A percentile compares a stretch with the other conserved stretches of the same genome.
Evolutionary conservation across 331 rosid genomes (phyloP).

Genomic region (Telfairia occidentalis): DNA sequence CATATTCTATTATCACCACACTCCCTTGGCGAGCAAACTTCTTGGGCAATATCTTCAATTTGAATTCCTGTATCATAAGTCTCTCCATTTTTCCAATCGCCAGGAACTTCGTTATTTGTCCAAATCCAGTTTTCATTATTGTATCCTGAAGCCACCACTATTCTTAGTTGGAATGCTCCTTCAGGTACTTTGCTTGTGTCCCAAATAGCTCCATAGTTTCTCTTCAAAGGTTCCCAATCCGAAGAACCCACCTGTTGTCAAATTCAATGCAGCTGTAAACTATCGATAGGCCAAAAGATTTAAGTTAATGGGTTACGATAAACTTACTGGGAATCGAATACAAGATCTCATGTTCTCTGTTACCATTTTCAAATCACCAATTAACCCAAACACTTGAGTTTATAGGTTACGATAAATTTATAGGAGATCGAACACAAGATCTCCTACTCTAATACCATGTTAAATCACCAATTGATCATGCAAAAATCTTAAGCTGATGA

Average conservation of each 20-base stretch:
- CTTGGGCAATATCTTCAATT: constrained; percentile 58
- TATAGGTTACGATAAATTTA: too few relatives aligned
- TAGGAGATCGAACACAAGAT: too few relatives aligned
- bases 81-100: constrained; percentile 48
- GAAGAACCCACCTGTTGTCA: constrained; percentile 58
- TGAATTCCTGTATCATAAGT: constrained; percentile 55
- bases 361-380: too few relatives aligned
- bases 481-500: too few relatives aligned
- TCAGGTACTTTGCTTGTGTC: constrained; percentile 55
- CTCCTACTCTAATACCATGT: too few relatives aligned
- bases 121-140: constrained; percentile 55
- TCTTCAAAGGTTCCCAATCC: constrained; percentile 47
- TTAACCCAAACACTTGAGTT: too few relatives aligned
- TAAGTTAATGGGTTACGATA: too few relatives aligned
- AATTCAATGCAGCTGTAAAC: too few relatives aligned
- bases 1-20: not conserved
- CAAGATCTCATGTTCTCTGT: too few relatives aligned
- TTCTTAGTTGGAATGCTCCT: constrained; percentile 57
- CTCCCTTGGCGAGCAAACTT: constrained; percentile 24
- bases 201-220: constrained; percentile 74
- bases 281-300: too few relatives aligned
- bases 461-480: too few relatives aligned
- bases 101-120: constrained; percentile 59
- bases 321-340: too few relatives aligned
- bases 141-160: constrained; percentile 55